Conservation (phyloP, 495 filamentous ascomycete genomes). For the Rusavskia elegans region DNA sequence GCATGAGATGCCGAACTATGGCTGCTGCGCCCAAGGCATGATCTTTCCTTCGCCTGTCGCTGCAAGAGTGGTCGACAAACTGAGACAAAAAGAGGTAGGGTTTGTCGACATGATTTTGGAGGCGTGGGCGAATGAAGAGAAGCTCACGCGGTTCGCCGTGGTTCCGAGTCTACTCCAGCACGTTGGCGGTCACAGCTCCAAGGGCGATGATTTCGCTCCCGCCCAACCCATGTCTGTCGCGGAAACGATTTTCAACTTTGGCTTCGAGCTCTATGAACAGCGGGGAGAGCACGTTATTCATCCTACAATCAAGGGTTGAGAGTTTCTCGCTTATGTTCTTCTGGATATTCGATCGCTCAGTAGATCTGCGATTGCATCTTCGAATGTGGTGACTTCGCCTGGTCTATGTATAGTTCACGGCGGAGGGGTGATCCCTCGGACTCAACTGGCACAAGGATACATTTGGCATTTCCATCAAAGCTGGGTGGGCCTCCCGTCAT, state of each 20-base stretch:
- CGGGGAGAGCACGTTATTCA: not conserved
- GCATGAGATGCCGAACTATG: constrained; percentile 31
- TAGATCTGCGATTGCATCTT: too few relatives aligned
- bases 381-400: too few relatives aligned
- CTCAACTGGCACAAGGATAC: too few relatives aligned
- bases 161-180: not conserved
- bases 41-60: not conserved
- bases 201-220: not conserved
- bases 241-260: not conserved
- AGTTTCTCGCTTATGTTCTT: too few relatives aligned
- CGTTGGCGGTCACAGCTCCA: not conserved
- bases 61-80: not conserved
- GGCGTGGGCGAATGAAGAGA: not conserved
- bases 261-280: not conserved
- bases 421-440: too few relatives aligned
- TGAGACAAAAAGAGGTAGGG: not conserved
- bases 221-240: not conserved
- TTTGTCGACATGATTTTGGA: constrained; percentile 1
- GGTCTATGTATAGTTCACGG: too few relatives aligned
- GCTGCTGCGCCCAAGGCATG: constrained; percentile 33
- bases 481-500: too few relatives aligned
- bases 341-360: too few relatives aligned
- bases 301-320: not conserved
- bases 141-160: not conserved
- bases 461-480: too few relatives aligned